phyloP scores from a whole-genome alignment of 1,139 yeast genomes.

The Eremothecium sinecaudum region DNA sequence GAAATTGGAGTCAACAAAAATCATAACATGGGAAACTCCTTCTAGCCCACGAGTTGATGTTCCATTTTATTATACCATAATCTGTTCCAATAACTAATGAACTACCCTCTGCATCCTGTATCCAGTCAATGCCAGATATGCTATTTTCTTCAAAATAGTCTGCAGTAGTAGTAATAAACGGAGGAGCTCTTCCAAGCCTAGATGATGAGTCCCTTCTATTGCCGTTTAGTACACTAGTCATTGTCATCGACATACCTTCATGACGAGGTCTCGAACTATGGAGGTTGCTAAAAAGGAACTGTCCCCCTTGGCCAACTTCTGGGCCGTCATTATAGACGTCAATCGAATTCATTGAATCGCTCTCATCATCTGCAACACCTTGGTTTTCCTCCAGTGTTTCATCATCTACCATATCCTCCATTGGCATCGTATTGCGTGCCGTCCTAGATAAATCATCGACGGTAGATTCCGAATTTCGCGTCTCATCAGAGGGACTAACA shows the following conservation, averaged over 20 bases:
- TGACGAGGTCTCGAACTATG: slow-evolving; percentile 4
- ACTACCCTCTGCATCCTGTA: slow-evolving; percentile 34
- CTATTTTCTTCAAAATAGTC: slow-evolving; percentile 31
- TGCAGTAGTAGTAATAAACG: neutral
- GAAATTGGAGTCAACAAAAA: slow-evolving; percentile 23
- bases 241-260: slow-evolving; percentile 3
- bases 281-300: neutral
- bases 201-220: slow-evolving; percentile 1
- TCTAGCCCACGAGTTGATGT: slow-evolving; percentile 43
- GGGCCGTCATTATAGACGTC: slow-evolving; percentile 18
- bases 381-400: slow-evolving; percentile 9
- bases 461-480: neutral
- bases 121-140: slow-evolving; percentile 41
- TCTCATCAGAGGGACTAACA: neutral
- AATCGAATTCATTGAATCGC: slow-evolving; percentile 5
- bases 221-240: slow-evolving; percentile 1
- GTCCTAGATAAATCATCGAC: slow-evolving; percentile 1
- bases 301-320: slow-evolving; percentile 7
- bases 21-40: slow-evolving; percentile 39
- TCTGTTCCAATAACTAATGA: slow-evolving; percentile 40
- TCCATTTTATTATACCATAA: slow-evolving; percentile 43
- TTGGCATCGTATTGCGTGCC: neutral
- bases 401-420: slow-evolving; percentile 5
- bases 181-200: slow-evolving; percentile 4
- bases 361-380: slow-evolving; percentile 12